Percentiles rank a stretch among this genome's conserved stretches.
Evolutionary conservation across 2,329 filamentous ascomycete species (phyloP).

Genomic region (Exophiala xenobiotica): DNA sequence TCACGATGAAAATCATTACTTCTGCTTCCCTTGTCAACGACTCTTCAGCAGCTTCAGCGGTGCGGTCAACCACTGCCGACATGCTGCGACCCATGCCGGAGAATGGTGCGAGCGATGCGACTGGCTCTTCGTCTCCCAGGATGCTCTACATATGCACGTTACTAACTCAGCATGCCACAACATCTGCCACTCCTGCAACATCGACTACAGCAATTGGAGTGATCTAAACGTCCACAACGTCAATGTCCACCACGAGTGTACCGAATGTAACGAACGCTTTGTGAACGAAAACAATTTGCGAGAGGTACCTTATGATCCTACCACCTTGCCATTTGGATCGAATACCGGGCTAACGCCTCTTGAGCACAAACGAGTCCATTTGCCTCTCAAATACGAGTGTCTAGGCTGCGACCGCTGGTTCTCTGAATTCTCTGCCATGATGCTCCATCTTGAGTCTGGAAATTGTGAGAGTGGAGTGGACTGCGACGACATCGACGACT

Average conservation of each 20-base stretch:
- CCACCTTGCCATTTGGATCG: too few species aligned
- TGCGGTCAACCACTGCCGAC: conserved; percentile 16
- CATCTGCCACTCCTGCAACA: conserved; percentile 5
- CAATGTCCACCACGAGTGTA: conserved; percentile 20
- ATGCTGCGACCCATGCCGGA: conserved; percentile 12
- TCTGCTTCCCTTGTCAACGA: conserved; percentile 16
- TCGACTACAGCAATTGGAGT: background rate
- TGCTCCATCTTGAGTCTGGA: conserved; percentile 33
- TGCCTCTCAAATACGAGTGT: conserved; percentile 21
- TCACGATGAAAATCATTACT: background rate
- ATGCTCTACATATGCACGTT: conserved; percentile 7
- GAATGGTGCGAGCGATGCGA: conserved; percentile 24
- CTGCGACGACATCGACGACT: conserved; percentile 13
- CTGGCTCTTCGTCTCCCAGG: conserved; percentile 17
- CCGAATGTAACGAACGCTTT: conserved; percentile 20
- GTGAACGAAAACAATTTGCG: conserved; percentile 21
- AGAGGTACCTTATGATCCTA: too few species aligned
- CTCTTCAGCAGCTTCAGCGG: conserved; percentile 8
- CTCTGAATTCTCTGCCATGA: conserved; percentile 29
- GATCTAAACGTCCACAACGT: conserved; percentile 16
- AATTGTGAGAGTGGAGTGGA: conserved; percentile 21
- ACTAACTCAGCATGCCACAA: conserved; percentile 13
- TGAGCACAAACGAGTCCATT: conserved; percentile 29
- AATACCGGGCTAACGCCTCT: too few species aligned
- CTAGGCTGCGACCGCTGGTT: conserved; percentile 29